Base-by-base conservation (phyloP, 257 asterid genomes). In the Solanum okadae region DNA sequence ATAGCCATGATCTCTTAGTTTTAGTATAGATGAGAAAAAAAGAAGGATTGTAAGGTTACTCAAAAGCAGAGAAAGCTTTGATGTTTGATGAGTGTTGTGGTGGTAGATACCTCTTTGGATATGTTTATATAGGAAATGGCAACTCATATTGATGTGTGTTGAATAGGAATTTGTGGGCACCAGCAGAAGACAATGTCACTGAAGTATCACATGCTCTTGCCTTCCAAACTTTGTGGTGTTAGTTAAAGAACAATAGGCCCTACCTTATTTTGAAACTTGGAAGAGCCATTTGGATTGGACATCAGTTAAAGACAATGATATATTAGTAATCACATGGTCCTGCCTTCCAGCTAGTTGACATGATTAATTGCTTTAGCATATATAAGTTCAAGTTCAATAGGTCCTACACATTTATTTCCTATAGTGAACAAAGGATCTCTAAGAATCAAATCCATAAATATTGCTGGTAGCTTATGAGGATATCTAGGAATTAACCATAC, bases 121-220 rank as follows among this genome's bases (percentile, higher is more conserved):
- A 37, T 71, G 78, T 71, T 71, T 76, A 76, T 37, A 76, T 76
- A 23, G 83, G 83, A 35, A 79, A 42, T 15, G 63, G 25, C 8
- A 42, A 8, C 56, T 29, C 42, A 76, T 23, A 49, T 3, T 11
- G 10, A 76, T 38, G 22, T 76, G 56, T 49, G 22, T 49, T 40
- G 78, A 71, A 11, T 12, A n/a, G 11, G 31, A 71, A 23, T 76
- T 8, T 78, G 86, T n/a, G 81, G 71, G 34, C 8, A 73, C 82
- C 27, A 40, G 27, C 29, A 13, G 16, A 33, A 33, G 87, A 46
- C 82, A 65, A 22, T 38, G 6, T 8, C 44, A 35, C 79, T 61
- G 70, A 18, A 42, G 87, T 65, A 68, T 83, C 89, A 46, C 87
- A 88, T 70, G 89, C 34, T 83, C 29, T 18, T 86, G 90, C 9